Conservation (phyloP, 164 flowering plant species). For the Magnolia officinalis region DNA sequence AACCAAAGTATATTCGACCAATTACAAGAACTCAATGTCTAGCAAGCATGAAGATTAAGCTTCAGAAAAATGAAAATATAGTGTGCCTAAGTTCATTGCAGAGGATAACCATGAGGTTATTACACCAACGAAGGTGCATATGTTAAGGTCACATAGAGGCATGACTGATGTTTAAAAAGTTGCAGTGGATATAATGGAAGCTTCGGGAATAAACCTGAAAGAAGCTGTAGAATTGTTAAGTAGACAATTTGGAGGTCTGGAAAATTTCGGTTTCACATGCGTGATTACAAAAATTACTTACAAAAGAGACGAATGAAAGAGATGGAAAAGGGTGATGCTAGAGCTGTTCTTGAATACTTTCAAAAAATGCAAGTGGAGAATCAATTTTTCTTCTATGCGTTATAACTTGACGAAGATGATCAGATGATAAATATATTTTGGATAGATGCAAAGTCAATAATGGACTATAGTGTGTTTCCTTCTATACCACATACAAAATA, state of each 20-base stretch:
- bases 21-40: neutral
- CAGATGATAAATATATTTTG: slow-evolving; percentile 16
- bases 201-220: neutral
- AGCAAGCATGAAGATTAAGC: no score
- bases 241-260: neutral
- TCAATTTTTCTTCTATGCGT: slow-evolving; percentile 14
- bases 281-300: neutral
- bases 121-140: no score
- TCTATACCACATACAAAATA: slow-evolving; percentile 13
- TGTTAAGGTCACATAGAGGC: no score
- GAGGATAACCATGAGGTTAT: no score
- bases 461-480: slow-evolving; percentile 14
- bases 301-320: neutral
- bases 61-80: neutral
- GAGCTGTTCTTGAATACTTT: slow-evolving; percentile 12
- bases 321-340: neutral
- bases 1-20: neutral
- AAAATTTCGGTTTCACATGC: neutral
- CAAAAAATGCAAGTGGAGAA: slow-evolving; percentile 4
- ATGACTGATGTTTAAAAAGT: no score
- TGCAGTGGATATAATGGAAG: no score
- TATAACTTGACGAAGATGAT: slow-evolving; percentile 16
- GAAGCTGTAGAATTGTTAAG: neutral
- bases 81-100: no score
- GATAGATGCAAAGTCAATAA: slow-evolving; percentile 14